Base-by-base conservation (phyloP, 2,329 filamentous ascomycete genomes). In the Aspergillus pseudoviridinutans region DNA sequence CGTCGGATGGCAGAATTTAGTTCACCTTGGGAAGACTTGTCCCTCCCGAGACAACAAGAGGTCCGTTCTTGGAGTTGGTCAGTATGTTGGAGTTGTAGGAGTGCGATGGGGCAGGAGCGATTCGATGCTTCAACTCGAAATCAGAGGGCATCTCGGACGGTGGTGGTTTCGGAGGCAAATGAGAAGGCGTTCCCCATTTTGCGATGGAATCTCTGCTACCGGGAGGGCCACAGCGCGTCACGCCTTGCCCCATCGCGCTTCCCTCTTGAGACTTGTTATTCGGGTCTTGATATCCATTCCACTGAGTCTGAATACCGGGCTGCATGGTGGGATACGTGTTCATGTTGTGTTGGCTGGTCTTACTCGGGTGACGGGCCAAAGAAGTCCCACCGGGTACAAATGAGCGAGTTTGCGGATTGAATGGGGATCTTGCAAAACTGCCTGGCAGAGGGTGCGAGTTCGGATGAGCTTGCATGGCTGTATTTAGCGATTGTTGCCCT, bases 351-450 rank as follows among this genome's bases (percentile, higher is more conserved):
- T 71, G 70, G 28, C 63, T 57, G 55, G 62, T 66, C 58, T 73
- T 71, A 50, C 65, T 70, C 29, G 71, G 68, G 54, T 73, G 71
- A 51, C 74, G 72, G 12, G 64, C 54, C 14, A 67, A 61, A 38
- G 71, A 59, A 32, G 67, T 65, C 47, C 84, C 79, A 53, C 80
- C 82, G 1, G 93, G 93, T 25, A 96, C 85, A 73, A 97, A 97
- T 0, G 92, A 90, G 69, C 96, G 90, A 17, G 90, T 97, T 76
- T 96, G 92, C 0, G 92, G 93, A 70, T 97, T 97, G 78, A 97
- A 97, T 12, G 89, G 86, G 66, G 91, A 90, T 57, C 92, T 84
- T 69, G 89, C 91, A 70, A 85, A 95, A 74, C 88, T 94, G 38
- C 91, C 91, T 14, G 91, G 90, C 56, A 95, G 86, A 5, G 91